Evolutionary conservation across 805 yeast species (phyloP).

Genomic region (Lipomyces starkeyi): DNA sequence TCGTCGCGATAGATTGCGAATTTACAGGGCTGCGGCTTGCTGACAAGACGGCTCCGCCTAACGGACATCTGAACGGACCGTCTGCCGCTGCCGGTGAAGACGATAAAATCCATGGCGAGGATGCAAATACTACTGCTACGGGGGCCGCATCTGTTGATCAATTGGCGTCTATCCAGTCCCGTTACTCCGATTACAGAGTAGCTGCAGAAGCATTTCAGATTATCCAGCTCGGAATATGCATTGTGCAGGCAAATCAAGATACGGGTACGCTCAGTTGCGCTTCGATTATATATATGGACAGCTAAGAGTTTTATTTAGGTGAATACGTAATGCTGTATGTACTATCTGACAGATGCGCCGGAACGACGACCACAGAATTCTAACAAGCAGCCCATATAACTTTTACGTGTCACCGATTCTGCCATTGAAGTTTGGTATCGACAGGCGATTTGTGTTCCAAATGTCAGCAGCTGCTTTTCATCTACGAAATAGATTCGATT

Average conservation of each 20-base stretch:
- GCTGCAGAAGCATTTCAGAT: constrained; percentile 6
- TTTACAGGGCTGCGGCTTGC: constrained; percentile 3
- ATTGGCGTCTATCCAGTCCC: background rate
- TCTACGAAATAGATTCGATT: background rate
- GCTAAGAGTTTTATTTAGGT: background rate
- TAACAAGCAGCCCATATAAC: background rate
- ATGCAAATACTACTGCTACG: background rate
- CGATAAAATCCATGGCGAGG: background rate
- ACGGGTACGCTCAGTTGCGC: background rate
- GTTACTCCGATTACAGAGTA: background rate
- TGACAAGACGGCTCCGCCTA: background rate
- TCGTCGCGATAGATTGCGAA: constrained; percentile 5
- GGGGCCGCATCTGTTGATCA: background rate
- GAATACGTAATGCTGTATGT: background rate
- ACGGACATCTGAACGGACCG: background rate
- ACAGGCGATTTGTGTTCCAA: constrained; percentile 4
- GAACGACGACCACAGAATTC: background rate
- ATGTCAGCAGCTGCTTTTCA: background rate
- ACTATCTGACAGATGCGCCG: background rate
- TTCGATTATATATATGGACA: background rate
- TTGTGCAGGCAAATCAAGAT: background rate
- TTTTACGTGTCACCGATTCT: constrained; percentile 12
- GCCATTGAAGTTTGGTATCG: constrained; percentile 6
- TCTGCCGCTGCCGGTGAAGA: background rate
- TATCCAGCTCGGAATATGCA: background rate